Base-by-base conservation (phyloP, 179 eudicot species). In the Camellia oleifera region DNA sequence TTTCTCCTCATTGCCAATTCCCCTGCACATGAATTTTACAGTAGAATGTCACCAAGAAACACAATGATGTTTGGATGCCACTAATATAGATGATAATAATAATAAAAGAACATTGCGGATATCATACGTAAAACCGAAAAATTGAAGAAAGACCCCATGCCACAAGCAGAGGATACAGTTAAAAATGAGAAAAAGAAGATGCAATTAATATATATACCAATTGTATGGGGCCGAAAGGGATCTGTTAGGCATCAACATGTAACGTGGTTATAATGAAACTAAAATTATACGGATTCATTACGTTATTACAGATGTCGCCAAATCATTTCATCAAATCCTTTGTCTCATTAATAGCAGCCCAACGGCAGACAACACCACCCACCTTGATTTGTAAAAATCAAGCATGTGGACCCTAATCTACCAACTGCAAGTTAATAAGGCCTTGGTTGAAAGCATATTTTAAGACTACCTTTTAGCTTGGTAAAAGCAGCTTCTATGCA, bases 1-100 rank as follows among this genome's bases (percentile, higher is more conserved):
- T 86, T 95, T 95, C 88, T 95, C 98, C 60, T 95, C 98, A 69
- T 83, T 86, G 88, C 91, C 86, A 56, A 94, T 91, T 76, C 97
- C 95, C 95, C 99, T 95, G 90, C 85, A 79, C 63, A 66, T 60
- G 44, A 62, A 58, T 54, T 61, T 78, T 46, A 56, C 61, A 46
- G 58, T 54, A 70, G 11, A 45, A 42, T 69, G 48, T n/a, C 42
- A 57, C 9, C 65, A 40, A 77, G 72, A 26, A 52, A 23, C 69
- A 44, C 45, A 14, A 45, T 2, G 45, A 62, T 5, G 14, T n/a
- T 44, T 6, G 15, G 40, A 72, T 50, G 75, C 23, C 74, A 20
- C 63, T n/a, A 52, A 32, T 26, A 46, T 72, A 26, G 1, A 32
- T 32, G 1, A 32, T 32, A 32, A 32, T 32, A 32, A 15, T 62